phyloP scores from a whole-genome alignment of 768 basidiomycete genomes.

The Russula emetica region DNA sequence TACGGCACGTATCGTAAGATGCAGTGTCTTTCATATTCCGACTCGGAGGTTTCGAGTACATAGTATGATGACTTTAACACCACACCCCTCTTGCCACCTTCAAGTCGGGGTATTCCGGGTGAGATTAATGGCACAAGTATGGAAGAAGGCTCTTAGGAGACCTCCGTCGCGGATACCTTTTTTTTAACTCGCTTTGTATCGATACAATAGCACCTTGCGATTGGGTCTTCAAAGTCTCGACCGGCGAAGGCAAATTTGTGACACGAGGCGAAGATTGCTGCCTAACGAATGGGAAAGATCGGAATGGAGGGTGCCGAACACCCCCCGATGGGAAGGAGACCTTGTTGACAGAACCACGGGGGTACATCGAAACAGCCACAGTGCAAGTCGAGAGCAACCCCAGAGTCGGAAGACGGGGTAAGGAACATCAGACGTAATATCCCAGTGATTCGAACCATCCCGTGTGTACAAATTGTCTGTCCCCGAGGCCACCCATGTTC shows the following conservation, averaged over 20 bases:
- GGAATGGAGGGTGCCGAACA: constrained; percentile 15
- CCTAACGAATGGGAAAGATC: constrained; percentile 1
- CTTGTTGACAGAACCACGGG: constrained; percentile 15
- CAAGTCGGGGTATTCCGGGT: neutral
- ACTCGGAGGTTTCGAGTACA: too few species aligned
- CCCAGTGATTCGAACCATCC: neutral
- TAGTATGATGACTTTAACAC: too few species aligned
- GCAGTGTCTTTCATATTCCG: too few species aligned
- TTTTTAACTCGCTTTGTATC: neutral
- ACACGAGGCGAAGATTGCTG: constrained; percentile 1
- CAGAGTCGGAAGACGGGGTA: constrained; percentile 6
- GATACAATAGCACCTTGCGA: neutral
- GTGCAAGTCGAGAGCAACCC: constrained; percentile 3
- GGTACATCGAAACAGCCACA: constrained; percentile 13
- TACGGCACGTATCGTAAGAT: too few species aligned
- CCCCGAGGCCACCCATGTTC: neutral
- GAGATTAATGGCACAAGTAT: neutral
- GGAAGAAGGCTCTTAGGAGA: neutral
- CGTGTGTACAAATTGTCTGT: neutral
- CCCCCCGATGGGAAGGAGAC: constrained; percentile 13
- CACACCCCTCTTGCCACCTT: neutral
- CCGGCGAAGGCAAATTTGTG: neutral
- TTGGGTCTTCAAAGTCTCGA: neutral
- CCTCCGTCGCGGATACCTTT: neutral
- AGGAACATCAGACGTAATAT: constrained; percentile 14